Evolutionary conservation across 129 eudicot genomes (phyloP).

Genomic region (Chrysanthemum lavandulifolium): DNA sequence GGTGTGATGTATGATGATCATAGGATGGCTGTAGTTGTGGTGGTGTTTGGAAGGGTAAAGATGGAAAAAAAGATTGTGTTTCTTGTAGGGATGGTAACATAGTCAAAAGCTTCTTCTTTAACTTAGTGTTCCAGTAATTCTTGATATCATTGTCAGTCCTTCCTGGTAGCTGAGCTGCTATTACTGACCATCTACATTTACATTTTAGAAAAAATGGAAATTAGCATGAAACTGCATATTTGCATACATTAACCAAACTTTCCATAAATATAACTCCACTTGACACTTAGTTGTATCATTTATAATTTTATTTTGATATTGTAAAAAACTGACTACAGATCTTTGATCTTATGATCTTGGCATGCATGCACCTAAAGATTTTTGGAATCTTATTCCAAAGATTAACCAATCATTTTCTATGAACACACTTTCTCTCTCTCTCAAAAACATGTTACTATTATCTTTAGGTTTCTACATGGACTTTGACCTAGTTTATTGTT

Average conservation of each 20-base stretch:
- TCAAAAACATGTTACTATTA: neutral
- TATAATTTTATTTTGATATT: neutral
- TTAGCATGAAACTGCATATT: neutral
- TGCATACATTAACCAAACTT: neutral
- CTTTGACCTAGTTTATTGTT: conserved; percentile 22
- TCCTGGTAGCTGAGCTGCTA: conserved; percentile 73
- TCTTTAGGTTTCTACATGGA: conserved; percentile 10
- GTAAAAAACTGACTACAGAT: neutral
- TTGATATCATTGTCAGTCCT: conserved; percentile 91
- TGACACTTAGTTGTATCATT: conserved; percentile 1
- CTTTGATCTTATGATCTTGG: neutral
- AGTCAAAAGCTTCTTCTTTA: conserved; percentile 61
- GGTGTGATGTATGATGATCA: conserved; percentile 26
- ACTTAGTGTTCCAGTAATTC: conserved; percentile 82
- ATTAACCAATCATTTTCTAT: conserved; percentile 20
- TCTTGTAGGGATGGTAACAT: conserved; percentile 30
- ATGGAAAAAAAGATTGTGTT: conserved; percentile 26
- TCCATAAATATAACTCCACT: conserved; percentile 13
- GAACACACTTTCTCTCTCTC: conserved; percentile 19
- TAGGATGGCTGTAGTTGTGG: conserved; percentile 21
- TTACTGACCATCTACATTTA: conserved; percentile 65
- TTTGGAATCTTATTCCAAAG: conserved; percentile 16
- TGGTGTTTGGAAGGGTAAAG: conserved; percentile 31
- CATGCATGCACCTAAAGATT: conserved; percentile 36
- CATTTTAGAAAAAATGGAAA: conserved; percentile 12